Conservation (phyloP, 371 early-diverging fungal genomes). For the Globomyces sp. region DNA sequence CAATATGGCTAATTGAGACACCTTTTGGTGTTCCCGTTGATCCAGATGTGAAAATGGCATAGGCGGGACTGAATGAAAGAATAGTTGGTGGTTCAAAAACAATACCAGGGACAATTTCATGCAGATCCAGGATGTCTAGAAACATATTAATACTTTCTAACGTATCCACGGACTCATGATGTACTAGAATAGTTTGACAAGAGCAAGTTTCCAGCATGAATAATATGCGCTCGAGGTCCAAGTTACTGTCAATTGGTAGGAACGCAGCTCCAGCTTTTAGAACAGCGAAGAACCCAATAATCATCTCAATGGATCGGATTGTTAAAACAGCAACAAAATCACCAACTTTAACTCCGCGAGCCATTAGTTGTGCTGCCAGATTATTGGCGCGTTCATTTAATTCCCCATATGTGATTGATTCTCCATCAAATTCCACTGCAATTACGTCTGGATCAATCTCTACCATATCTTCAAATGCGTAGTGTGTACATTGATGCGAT, state of each 20-base stretch:
- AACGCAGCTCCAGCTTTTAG: conserved; percentile 38
- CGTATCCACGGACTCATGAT: not conserved
- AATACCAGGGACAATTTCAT: not conserved
- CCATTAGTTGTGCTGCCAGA: not conserved
- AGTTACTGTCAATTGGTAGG: conserved; percentile 29
- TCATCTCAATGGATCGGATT: conserved; percentile 18
- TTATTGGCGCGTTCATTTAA: not conserved
- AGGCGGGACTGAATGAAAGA: conserved; percentile 15
- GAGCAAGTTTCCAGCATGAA: conserved; percentile 3
- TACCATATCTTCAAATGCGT: conserved; percentile 16
- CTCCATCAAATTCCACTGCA: conserved; percentile 2
- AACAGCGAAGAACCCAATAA: conserved; percentile 28
- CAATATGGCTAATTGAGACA: conserved; percentile 38
- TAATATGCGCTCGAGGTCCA: conserved; percentile 2
- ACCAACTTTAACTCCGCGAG: conserved; percentile 2
- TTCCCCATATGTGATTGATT: not conserved
- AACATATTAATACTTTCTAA: not conserved
- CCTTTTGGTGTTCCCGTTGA: conserved; percentile 55
- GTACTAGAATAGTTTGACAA: not conserved
- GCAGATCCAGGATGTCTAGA: not conserved
- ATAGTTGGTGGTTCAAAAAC: not conserved
- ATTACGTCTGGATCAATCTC: not conserved
- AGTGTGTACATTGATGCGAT: not conserved
- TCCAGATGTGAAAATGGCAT: conserved; percentile 50
- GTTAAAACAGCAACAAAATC: conserved; percentile 19